Evolutionary conservation across 2,329 filamentous ascomycete species (phyloP), one percentile per base, ranked within the genome.

Genomic region (Aureobasidium sp.): DNA sequence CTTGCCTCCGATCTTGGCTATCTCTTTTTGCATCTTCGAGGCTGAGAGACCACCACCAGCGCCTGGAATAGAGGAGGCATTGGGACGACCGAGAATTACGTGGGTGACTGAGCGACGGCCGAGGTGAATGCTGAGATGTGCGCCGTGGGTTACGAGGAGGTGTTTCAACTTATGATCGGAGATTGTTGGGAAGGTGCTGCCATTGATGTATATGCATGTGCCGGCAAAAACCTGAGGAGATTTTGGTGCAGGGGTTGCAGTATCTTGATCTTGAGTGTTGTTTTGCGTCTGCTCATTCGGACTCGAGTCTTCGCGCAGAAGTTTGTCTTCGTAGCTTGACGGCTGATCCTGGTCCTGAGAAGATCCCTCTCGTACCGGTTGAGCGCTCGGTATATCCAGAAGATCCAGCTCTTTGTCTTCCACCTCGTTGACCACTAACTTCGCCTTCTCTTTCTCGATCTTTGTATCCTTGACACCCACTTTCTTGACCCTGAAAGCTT

Each of bases 91-190:
- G 6, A 96, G 74, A 62, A 97, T 88, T 64, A 97, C 88, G 73
- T 97, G 92, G 37, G 91, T 96, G 66, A 96, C 90, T 56, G 81
- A 82, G 40, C 85, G 82, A 48, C 90, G 83, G 11, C 84, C 87
- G 11, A 96, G 82, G 63, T 85, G 81, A 39, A 91, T 81, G 3
- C 89, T 87, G 67, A 90, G 79, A 45, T 76, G 79, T 0, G 85
- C 93, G 22, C 92, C 93, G 70, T 96, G 85, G 62, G 85, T 80
- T 5, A 82, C 84, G 40, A 97, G 81, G 17, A 95, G 74, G 61
- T 86, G 85, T 78, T 94, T 95, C 62, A 97, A 82, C 71, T 84
- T 88, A 76, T 96, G 89, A 73, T 97, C 92, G 15, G 90, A 95
- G 64, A 96, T 82, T 27, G 85, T 74, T 1, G 92, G 91, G 63